Base-by-base conservation (phyloP, 2,329 filamentous ascomycete species). In the Fusarium pseudonygamai region DNA sequence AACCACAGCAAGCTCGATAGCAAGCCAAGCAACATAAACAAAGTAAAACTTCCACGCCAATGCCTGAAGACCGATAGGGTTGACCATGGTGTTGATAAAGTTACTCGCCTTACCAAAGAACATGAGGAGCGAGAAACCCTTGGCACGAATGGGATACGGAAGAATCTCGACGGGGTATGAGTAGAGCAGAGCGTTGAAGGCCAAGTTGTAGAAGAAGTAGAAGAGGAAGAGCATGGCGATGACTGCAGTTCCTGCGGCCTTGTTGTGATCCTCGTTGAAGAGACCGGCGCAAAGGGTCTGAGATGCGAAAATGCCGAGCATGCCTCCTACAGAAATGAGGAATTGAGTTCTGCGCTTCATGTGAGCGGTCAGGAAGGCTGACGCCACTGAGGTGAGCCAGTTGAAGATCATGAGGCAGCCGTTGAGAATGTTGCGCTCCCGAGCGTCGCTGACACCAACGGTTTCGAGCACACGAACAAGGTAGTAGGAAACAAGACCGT, bases 351-450 rank as follows among this genome's bases (percentile, higher is more conserved):
- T 69, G 2, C 73, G 69, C 34, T 75, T 75, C 28, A 75, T 60
- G 7, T 60, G 32, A 3, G 63, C 69, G 1, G 73, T 66, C 5
- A 60, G 34, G 26, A 75, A 64, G 4, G 73, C 73, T 0, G 69
- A 75, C 0, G 67, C 58, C 4, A 75, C 72, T 1, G 70, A 72
- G 5, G 67, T 75, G 6, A 75, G n/a, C 73, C 64, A 72, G 64
- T 75, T 69, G 45, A 72, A 75, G 49, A 75, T 70, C 73, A 70
- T 75, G 3, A 75, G 57, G 11, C 59, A 73, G 6, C 73, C 64
- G 7, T 75, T 75, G 37, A 75, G 55, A 13, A 75, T 72, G n/a
- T 75, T 75, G 0, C 46, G 60, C 12, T 75, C 61, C 3, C 57
- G 28, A 0, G 72, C 37, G 6, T 63, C 26, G 2, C 57, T 67